Evolutionary conservation across 768 basidiomycete genomes (phyloP).

Genomic region (Termitomyces bulborhizus): DNA sequence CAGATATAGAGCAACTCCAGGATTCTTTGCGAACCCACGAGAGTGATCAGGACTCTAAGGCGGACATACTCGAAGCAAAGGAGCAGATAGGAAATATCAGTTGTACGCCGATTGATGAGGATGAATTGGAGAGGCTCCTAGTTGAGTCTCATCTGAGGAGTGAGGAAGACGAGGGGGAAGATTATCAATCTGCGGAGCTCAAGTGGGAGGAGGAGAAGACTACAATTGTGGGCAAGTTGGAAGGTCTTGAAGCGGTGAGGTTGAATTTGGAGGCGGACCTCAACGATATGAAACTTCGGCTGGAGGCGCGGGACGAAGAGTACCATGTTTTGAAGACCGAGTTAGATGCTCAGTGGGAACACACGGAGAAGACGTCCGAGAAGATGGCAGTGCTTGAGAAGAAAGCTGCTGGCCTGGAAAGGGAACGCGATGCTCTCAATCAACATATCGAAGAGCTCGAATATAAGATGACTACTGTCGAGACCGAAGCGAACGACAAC

Average conservation of each 20-base stretch:
- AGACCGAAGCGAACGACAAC: conserved; percentile 48
- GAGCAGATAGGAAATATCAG: conserved; percentile 48
- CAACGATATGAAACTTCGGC: conserved; percentile 31
- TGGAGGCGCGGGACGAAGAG: conserved; percentile 39
- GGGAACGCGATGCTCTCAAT: conserved; percentile 34
- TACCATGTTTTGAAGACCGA: conserved; percentile 49
- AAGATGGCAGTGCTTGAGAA: conserved; percentile 33
- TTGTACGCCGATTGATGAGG: conserved; percentile 34
- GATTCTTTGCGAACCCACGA: conserved; percentile 41
- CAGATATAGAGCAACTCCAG: conserved; percentile 38
- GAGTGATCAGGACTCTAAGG: conserved; percentile 44
- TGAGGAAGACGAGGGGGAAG: conserved; percentile 30
- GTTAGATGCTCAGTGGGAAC: conserved; percentile 66
- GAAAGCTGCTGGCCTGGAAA: conserved; percentile 28
- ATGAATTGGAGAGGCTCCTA: conserved; percentile 33
- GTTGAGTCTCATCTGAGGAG: conserved; percentile 35
- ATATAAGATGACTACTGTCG: conserved; percentile 37
- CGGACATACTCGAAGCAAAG: conserved; percentile 47
- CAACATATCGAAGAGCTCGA: conserved; percentile 37
- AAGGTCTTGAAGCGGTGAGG: conserved; percentile 39
- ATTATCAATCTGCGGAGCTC: conserved; percentile 32
- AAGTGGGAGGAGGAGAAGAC: conserved; percentile 48
- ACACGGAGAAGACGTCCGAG: conserved; percentile 53
- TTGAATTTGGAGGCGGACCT: conserved; percentile 36
- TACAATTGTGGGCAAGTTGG: conserved; percentile 35